phyloP scores from a whole-genome alignment of 2,329 filamentous ascomycete species.

The Trichoderma sp. region DNA sequence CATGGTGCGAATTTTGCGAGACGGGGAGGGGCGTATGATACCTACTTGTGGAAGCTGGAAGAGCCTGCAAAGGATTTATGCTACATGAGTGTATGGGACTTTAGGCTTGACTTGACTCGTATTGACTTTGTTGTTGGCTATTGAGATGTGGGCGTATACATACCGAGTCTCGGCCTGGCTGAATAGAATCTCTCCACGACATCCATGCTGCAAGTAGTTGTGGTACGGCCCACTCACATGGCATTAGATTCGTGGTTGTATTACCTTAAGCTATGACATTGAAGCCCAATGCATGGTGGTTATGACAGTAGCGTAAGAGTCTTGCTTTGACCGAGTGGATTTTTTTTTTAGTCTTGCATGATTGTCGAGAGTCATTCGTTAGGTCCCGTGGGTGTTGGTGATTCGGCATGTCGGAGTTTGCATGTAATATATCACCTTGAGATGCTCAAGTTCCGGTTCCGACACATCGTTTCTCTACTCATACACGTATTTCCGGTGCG shows the following conservation, averaged over 20 bases:
- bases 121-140: not conserved
- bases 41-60: not conserved
- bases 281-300: not conserved
- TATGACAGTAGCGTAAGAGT: not conserved
- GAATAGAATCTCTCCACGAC: not conserved
- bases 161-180: not conserved
- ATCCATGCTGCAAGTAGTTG: not conserved
- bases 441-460: not conserved
- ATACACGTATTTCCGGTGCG: not conserved
- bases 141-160: not conserved
- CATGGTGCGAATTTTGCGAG: not conserved
- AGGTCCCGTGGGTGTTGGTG: not conserved
- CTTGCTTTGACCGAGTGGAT: not conserved
- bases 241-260: not conserved
- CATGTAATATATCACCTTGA: not conserved
- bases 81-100: not conserved
- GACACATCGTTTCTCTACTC: not conserved
- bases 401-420: not conserved
- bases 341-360: not conserved
- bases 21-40: not conserved
- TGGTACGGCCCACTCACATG: not conserved
- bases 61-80: not conserved
- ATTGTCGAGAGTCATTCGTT: not conserved
- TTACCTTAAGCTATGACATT: not conserved
- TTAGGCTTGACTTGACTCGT: not conserved